Evolutionary conservation across 2,329 filamentous ascomycete genomes (phyloP).

Genomic region (Tympanopsis confertula): DNA sequence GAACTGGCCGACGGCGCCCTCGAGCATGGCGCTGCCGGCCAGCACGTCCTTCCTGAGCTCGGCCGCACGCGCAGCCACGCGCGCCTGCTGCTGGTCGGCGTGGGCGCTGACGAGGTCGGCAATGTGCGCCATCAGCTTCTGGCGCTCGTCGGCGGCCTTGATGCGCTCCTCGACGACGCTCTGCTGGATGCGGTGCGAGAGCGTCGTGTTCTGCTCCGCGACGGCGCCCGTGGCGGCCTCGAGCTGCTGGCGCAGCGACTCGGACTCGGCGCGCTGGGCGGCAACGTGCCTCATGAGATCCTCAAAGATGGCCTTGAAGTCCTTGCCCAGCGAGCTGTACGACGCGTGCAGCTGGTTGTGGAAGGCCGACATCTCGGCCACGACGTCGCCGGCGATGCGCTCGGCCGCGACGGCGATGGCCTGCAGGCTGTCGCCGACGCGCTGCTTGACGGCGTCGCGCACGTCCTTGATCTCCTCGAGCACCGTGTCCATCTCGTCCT

Average conservation of each 20-base stretch:
- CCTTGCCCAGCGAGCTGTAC: constrained; percentile 70
- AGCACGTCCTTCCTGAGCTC: constrained; percentile 53
- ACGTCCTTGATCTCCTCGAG: constrained; percentile 83
- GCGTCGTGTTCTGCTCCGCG: constrained; percentile 54
- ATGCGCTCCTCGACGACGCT: constrained; percentile 67
- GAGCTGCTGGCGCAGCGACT: constrained; percentile 61
- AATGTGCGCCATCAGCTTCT: constrained; percentile 66
- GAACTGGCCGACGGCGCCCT: constrained; percentile 55
- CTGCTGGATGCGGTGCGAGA: constrained; percentile 55
- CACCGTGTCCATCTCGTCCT: constrained; percentile 79
- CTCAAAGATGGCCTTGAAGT: constrained; percentile 80
- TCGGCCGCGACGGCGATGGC: constrained; percentile 75
- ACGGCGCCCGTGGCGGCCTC: constrained; percentile 57
- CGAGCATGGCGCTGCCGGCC: constrained; percentile 51
- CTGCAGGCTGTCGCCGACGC: constrained; percentile 74
- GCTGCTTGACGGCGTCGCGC: constrained; percentile 74
- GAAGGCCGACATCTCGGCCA: constrained; percentile 74
- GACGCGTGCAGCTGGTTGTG: constrained; percentile 75
- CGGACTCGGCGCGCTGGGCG: constrained; percentile 66
- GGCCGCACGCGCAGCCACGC: constrained; percentile 52
- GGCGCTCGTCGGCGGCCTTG: constrained; percentile 61
- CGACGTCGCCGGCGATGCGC: constrained; percentile 78
- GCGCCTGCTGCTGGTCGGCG: constrained; percentile 60
- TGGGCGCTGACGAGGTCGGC: constrained; percentile 65
- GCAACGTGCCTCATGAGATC: constrained; percentile 64